Evolutionary conservation across 2,329 filamentous ascomycete species (phyloP).

Genomic region (Trichophyton equinum): DNA sequence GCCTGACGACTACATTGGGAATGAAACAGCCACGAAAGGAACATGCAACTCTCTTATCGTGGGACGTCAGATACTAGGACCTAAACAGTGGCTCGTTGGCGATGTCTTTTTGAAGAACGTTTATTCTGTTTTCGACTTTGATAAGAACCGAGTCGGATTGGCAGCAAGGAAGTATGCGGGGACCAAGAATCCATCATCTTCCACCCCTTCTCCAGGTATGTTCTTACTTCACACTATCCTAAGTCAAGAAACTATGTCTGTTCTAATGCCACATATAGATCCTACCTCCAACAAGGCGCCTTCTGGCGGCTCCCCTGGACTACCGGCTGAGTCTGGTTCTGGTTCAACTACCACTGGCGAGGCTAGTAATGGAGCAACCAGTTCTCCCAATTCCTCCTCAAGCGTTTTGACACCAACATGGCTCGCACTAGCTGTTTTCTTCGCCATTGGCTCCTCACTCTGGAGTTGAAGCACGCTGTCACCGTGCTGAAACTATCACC

Average conservation of each 20-base stretch:
- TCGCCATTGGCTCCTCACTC: background rate
- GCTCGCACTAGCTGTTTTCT: background rate
- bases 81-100: slow-evolving; percentile 61
- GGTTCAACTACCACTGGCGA: background rate
- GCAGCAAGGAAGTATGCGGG: background rate
- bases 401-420: background rate
- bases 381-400: background rate
- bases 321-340: background rate
- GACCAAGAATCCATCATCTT: background rate
- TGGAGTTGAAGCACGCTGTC: background rate
- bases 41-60: slow-evolving; percentile 59
- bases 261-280: background rate
- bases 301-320: background rate
- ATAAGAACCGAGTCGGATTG: slow-evolving; percentile 34
- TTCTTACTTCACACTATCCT: background rate
- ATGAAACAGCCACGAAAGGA: slow-evolving; percentile 14
- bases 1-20: slow-evolving; percentile 56
- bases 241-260: background rate
- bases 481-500: background rate
- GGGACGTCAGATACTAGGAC: slow-evolving; percentile 53
- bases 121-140: slow-evolving; percentile 72
- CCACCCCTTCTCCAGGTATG: background rate
- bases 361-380: background rate
- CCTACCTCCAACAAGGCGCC: background rate
- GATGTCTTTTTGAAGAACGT: slow-evolving; percentile 84